Base-by-base conservation (phyloP, 306 rosid genomes). In the Prunus campanulata region DNA sequence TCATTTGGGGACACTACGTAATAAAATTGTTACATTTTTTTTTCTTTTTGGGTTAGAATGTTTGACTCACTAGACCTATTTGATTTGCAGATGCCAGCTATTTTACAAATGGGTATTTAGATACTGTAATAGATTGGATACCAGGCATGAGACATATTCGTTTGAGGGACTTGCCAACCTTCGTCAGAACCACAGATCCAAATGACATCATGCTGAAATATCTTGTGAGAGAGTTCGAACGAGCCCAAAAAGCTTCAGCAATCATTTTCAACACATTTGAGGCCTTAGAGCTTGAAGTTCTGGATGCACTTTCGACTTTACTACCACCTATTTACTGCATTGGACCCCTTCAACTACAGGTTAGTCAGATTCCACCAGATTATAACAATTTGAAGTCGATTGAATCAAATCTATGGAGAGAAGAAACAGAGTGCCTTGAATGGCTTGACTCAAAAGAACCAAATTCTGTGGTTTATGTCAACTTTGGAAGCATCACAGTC, bases 361-460 rank as follows among this genome's bases (percentile, higher is more conserved):
- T 72, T 0, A 44, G 79, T 4, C 67, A 90, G 1, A 78, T 90
- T 7, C 48, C 74, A 0, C 44, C 75, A 20, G 3, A 56, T 0
- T 30, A 61, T 32, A 35, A 0, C 0, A 24, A 79, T 1, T 24
- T 78, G 74, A 72, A 74, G 7, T 70, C 83, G 6, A 74, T 90
- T 2, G 91, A 86, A 3, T 84, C 90, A 8, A 92, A 88, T 54
- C 87, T 92, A 2, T 92, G 96, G 97, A 88, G 78, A 11, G 97
- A 92, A 4, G 92, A 92, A 16, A 3, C 39, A 3, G 67, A 68
- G 42, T 88, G 96, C 55, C 70, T 90, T 2, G 77, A 83, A 14
- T 92, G 97, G 97, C 88, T 92, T 0, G 81, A 87, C 48, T 47
- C 24, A 4, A 84, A 81, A 69, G 81, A 83, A 14, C 68, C 85